Base-by-base conservation (phyloP, 1,284 basidiomycete genomes). In the Caloboletus firmus region DNA sequence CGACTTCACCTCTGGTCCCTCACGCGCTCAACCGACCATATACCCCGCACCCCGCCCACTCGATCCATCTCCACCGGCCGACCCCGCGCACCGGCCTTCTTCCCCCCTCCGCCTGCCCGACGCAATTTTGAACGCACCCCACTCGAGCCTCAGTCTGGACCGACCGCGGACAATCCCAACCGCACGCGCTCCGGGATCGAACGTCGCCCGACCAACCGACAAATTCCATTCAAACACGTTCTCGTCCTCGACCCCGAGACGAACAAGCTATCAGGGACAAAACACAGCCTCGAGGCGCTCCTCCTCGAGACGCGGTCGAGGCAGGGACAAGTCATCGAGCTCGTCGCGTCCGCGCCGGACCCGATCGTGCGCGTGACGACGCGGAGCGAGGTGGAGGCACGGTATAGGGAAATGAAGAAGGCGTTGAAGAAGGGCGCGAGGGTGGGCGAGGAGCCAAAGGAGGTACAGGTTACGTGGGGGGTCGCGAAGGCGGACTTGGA, bases 381-480 rank as follows among this genome's bases (percentile, higher is more conserved):
- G 55, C 73, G 71, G 36, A 69, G 69, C 58, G 75, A 70, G 24
- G 66, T 66, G 22, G 70, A 68, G 36, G 62, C 62, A 34, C 67
- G 67, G 53, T 69, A 71, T 42, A 75, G 74, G 59, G 68, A 73
- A 45, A 62, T 64, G 34, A 74, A 70, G 56, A 63, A 64, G 49
- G 69, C 70, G 49, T 62, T 70, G 32, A 74, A 67, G 52, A 69
- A 66, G 53, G 64, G 59, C 8, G 63, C 60, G 37, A 71, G 70
- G 55, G 72, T 64, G 31, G 65, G 67, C 22, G 73, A 71, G 44
- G 73, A 78, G 49, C 66, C 73, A 52, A 92, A 91, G 73, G 87
- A 91, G 73, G 75, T 91, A 5, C 87, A 89, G 70, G 64, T 93
- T 53, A 83, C 84, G 7, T 93, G 89, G 87, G 76, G 74, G 10